Base-by-base conservation (phyloP, 108 stramenopile species). In the Nitzschia sp. region DNA sequence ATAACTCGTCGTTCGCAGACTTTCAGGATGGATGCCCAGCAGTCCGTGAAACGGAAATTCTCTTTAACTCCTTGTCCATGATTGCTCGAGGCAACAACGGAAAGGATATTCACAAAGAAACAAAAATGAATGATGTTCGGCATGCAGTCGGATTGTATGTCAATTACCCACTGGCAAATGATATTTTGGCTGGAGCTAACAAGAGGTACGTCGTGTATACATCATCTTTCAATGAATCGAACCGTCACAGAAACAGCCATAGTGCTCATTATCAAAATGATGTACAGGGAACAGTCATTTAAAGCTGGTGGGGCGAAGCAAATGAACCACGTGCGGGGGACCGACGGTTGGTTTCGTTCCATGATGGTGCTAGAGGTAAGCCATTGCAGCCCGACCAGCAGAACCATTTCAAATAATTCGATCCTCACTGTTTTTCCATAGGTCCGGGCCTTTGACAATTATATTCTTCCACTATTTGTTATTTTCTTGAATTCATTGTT, bases 271-370 rank as follows among this genome's bases (percentile, higher is more conserved):
- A 34, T 34, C 29, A 5, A 34, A 34, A 34, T 34, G 29, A 34
- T 34, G 29, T 34, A 34, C 26, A 65, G 65, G 7, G 61, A 68
- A 53, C 24, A 26, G 8, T 52, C 74, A 11, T 55, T 75, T 22
- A 75, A 68, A 51, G n/a, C 44, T 19, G 41, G 61, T 26, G 74
- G 74, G 12, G 17, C 14, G 29, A 75, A 75, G 34, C 74, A 75
- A 50, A 60, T 75, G 67, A 69, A 75, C 53, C 74, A 75, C 42
- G 65, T 68, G 6, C 15, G 74, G 61, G 74, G 66, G 1, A 75
- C 74, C 8, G 74, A 75, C 51, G 74, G 74, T 0, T 75, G 74
- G 74, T 75, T 59, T 38, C 59, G 67, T 20, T 68, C 74, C 9
- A 67, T 75, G 66, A 37, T 68, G 41, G 67, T 69, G 14, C 21